Evolutionary conservation across 1,139 yeast genomes (phyloP).

Genomic region (Taphrina betulina): DNA sequence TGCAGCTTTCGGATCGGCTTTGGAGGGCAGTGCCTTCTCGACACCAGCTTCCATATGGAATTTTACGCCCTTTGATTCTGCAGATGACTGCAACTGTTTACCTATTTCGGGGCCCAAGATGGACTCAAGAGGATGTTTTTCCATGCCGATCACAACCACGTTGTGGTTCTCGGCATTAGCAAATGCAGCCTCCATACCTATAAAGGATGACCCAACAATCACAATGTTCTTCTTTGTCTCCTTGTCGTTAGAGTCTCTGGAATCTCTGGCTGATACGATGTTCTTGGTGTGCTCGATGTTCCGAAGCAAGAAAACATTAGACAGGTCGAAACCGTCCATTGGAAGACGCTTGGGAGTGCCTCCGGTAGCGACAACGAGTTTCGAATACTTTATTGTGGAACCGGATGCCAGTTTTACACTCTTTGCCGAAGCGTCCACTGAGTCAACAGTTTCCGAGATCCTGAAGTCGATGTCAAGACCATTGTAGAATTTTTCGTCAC

Average conservation of each 20-base stretch:
- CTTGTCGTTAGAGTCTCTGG: slow-evolving; percentile 19
- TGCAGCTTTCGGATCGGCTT: slow-evolving; percentile 20
- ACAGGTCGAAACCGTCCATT: slow-evolving; percentile 33
- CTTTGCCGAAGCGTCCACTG: slow-evolving; percentile 31
- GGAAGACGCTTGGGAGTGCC: slow-evolving; percentile 35
- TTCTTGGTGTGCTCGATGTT: slow-evolving; percentile 28
- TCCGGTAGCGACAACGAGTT: slow-evolving; percentile 35
- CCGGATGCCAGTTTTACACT: slow-evolving; percentile 25
- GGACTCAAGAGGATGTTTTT: slow-evolving; percentile 31
- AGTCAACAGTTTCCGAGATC: slow-evolving; percentile 23
- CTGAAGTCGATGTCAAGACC: slow-evolving; percentile 33
- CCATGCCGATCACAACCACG: slow-evolving; percentile 34
- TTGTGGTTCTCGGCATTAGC: slow-evolving; percentile 33
- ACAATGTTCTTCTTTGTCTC: slow-evolving; percentile 34
- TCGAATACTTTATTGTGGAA: slow-evolving; percentile 21
- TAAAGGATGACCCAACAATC: slow-evolving; percentile 35
- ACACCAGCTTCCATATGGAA: slow-evolving; percentile 34
- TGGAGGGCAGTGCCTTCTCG: slow-evolving; percentile 31
- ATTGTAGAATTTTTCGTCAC: slow-evolving; percentile 33
- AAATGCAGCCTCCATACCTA: slow-evolving; percentile 36
- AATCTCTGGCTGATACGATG: slow-evolving; percentile 32
- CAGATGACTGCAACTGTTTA: slow-evolving; percentile 24
- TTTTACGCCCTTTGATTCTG: slow-evolving; percentile 32
- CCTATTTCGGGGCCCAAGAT: slow-evolving; percentile 34
- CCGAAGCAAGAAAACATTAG: slow-evolving; percentile 35